Percentiles rank a stretch among this genome's conserved stretches.
Evolutionary conservation across 2,329 filamentous ascomycete genomes (phyloP).

Genomic region (Hortaea werneckii): DNA sequence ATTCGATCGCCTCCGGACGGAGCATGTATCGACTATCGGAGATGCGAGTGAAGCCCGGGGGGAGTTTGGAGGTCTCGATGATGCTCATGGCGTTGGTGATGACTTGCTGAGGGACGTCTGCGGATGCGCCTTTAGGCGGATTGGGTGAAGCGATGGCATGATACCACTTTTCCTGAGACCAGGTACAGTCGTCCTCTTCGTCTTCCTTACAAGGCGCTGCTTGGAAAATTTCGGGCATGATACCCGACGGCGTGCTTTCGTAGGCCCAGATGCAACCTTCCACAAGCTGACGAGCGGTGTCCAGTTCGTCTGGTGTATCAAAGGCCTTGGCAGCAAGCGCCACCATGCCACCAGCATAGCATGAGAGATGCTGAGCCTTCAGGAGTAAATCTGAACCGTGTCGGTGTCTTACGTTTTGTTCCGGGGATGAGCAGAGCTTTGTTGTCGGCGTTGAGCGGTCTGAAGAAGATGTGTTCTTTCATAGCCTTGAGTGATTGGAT

Average conservation of each 20-base stretch:
- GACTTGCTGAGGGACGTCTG: background rate
- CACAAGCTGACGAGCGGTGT: conserved; percentile 46
- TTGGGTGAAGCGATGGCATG: background rate
- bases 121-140: background rate
- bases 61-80: conserved; percentile 35
- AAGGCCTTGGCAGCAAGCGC: conserved; percentile 50
- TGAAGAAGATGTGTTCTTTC: conserved; percentile 37
- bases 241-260: conserved; percentile 43
- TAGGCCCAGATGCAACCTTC: conserved; percentile 55
- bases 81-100: conserved; percentile 20
- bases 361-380: conserved; percentile 50
- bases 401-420: conserved; percentile 20
- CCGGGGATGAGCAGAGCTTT: conserved; percentile 38
- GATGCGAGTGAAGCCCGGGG: conserved; percentile 34
- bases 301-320: conserved; percentile 43
- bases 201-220: conserved; percentile 41
- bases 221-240: conserved; percentile 51
- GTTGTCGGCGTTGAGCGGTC: conserved; percentile 38
- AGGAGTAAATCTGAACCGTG: conserved; percentile 29
- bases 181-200: conserved; percentile 12
- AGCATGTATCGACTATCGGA: conserved; percentile 37
- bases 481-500: conserved; percentile 37
- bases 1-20: conserved; percentile 49
- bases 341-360: conserved; percentile 54
- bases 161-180: conserved; percentile 3